Evolutionary conservation across 345 rosid species (phyloP).

Genomic region (Passiflora organensis): DNA sequence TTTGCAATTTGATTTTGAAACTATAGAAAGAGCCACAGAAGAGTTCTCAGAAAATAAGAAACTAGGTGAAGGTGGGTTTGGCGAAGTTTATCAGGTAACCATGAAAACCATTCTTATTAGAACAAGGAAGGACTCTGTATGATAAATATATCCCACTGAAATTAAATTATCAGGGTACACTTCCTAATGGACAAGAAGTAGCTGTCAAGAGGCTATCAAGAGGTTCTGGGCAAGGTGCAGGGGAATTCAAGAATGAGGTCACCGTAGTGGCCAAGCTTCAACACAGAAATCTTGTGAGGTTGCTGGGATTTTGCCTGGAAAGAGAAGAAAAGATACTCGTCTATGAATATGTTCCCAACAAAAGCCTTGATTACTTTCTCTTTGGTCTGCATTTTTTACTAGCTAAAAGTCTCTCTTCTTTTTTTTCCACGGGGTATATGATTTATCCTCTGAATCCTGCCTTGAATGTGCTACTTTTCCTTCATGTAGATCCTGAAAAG

Average conservation of each 20-base stretch:
- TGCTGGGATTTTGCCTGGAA: constrained; percentile 33
- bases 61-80: constrained; percentile 71
- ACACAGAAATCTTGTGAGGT: constrained; percentile 37
- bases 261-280: constrained; percentile 34
- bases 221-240: constrained; percentile 35
- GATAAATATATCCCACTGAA: too few relatives aligned
- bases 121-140: too few relatives aligned
- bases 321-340: constrained; percentile 36
- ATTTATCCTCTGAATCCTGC: too few relatives aligned
- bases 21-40: constrained; percentile 40
- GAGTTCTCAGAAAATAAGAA: constrained; percentile 47
- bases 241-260: constrained; percentile 39
- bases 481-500: constrained; percentile 21
- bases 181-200: constrained; percentile 20
- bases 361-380: constrained; percentile 34
- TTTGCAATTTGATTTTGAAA: constrained; percentile 34
- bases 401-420: too few relatives aligned
- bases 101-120: neutral
- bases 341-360: constrained; percentile 36
- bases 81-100: constrained; percentile 63
- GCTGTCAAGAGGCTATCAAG: constrained; percentile 35
- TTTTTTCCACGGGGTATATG: too few relatives aligned
- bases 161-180: constrained; percentile 18
- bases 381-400: constrained; percentile 19
- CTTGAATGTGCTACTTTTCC: too few relatives aligned